phyloP scores from a whole-genome alignment of 1,139 yeast species.

The Zygoascus sp. region DNA sequence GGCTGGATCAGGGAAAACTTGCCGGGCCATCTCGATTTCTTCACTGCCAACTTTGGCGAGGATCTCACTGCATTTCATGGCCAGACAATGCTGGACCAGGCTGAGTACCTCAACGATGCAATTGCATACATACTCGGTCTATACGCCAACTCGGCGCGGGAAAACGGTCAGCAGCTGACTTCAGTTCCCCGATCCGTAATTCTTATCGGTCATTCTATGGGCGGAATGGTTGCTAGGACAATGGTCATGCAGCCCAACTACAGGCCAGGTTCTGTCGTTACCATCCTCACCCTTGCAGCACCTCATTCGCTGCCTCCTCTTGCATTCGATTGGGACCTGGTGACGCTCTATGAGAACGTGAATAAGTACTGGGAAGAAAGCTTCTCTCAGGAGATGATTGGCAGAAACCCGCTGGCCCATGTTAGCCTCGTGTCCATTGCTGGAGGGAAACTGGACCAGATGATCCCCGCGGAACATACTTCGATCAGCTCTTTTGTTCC shows the following conservation, averaged over 20 bases:
- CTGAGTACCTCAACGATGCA: conserved; percentile 89
- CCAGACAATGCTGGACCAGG: conserved; percentile 85
- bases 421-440: conserved; percentile 53
- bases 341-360: conserved; percentile 59
- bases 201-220: conserved; percentile 73
- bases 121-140: conserved; percentile 65
- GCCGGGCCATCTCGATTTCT: conserved; percentile 53
- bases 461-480: conserved; percentile 80
- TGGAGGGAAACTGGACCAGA: conserved; percentile 67
- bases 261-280: conserved; percentile 57
- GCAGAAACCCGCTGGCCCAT: conserved; percentile 32
- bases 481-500: conserved; percentile 62
- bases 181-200: conserved; percentile 43
- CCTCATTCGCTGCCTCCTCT: conserved; percentile 86
- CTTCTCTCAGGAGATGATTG: conserved; percentile 31
- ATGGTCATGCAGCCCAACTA: conserved; percentile 73
- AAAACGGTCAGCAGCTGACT: conserved; percentile 13
- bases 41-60: conserved; percentile 90
- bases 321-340: conserved; percentile 76
- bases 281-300: conserved; percentile 71
- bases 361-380: conserved; percentile 72
- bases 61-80: conserved; percentile 98
- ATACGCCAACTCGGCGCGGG: conserved; percentile 40
- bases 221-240: conserved; percentile 77
- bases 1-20: conserved; percentile 34